Evolutionary conservation across 208 protist genomes (phyloP), one percentile per base, ranked within the genome.

Genomic region (Trypanosoma scelopori): DNA sequence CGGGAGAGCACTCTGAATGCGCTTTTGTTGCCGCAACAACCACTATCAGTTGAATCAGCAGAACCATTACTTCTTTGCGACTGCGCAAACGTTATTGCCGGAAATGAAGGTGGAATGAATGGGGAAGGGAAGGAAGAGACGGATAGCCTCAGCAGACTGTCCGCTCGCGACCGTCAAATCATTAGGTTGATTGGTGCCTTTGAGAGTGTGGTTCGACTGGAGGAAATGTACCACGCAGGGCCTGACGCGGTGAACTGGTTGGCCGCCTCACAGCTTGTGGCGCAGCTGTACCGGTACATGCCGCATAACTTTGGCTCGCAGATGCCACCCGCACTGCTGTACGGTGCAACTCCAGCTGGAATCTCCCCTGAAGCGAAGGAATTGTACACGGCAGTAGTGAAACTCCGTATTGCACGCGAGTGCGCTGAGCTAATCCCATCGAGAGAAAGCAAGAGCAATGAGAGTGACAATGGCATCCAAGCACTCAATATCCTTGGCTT

Each of bases 221-320:
- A 94, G 51, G 74, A 72, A 56, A 74, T 65, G 15, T 81, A 72
- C 43, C 35, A 58, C 20, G 50, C 55, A n/a, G 30, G 30, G 28
- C 28, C 35, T 4, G 28, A 11, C 20, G 53, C 56, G 43, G 55
- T 85, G 22, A 72, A 91, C 61, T 87, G 64, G 71, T 42, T 70
- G 3, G 64, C 70, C 1, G 73, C 82, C 7, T 86, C 89, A 7
- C 85, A 92, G 60, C 74, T 95, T 28, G 87, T 75, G 23, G 85
- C 89, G 23, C 85, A 91, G 65, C 69, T 87, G 30, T 95, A 93
- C 71, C 85, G 89, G n/a, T 95, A 91, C 68, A 42, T 92, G 16
- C 74, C 86, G 7, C 89, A 92, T 79, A 4, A 18, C 0, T 93
- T 78, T 64, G 84, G 84, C 42, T 82, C 89, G 25, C 82, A 91